Evolutionary conservation across 345 rosid species (phyloP), one percentile per base, ranked within the genome.

Genomic region (Ceriops decandra): DNA sequence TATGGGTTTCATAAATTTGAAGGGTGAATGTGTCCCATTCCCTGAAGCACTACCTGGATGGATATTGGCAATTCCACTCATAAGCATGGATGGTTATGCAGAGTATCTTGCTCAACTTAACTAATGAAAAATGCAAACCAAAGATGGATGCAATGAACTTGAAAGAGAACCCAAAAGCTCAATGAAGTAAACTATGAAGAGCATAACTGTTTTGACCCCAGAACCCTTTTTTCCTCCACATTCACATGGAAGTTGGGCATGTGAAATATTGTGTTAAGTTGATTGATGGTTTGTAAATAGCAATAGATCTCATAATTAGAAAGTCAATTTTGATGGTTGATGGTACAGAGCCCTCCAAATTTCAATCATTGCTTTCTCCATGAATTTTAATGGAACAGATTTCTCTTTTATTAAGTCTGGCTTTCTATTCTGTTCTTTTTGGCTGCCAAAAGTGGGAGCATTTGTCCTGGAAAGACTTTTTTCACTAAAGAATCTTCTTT

Each of bases 21-120:
- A 89, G 53, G 90, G 83, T 6, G 80, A 69, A 67, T 84, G 81
- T n/a, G 88, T 66, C 59, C 95, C 97, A 81, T 85, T 90, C 74
- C 93, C 96, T 68, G 87, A 76, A 74, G 82, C 90, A 74, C 87
- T 85, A 60, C 96, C 97, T 88, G 80, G 68, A 64, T 19, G 52
- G 68, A 65, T 11, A 52, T 33, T 30, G 46, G 59, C 57, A 72
- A 49, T 3, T 15, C 52, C 6, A 57, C 11, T 31, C 30, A 24
- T 27, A 32, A 69, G 56, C 17, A 63, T 57, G n/a, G n/a, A 63
- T 57, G n/a, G n/a, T 52, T 59, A 59, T 19, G 22, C 35, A 32
- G 9, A 6, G 6, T 22, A 49, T 22, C 52, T 46, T 21, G 71
- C 16, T 24, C 47, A 56, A 2, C 49, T 42, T 13, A 42, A 42